Percentiles rank a stretch among this genome's conserved stretches.
These are phyloP conservation scores for Podosphaera fusca DNA, from an alignment of 2,329 filamentous ascomycete species.

Conservation along the genomic window DNA sequence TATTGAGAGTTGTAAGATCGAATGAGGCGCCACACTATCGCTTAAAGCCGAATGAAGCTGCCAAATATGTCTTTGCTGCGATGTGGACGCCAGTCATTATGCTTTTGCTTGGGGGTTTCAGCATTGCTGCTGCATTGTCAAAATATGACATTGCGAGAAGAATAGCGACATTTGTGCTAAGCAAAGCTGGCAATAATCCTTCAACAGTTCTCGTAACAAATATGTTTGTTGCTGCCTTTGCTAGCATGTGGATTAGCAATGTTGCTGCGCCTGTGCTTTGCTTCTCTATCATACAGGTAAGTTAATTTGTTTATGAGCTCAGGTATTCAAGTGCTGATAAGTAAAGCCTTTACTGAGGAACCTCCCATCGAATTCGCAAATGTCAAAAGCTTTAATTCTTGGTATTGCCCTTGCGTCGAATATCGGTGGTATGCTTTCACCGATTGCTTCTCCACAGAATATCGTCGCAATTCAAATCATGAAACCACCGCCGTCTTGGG, in stretches of 20 bases:
- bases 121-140: slow-evolving; percentile 77
- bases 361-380: slow-evolving; percentile 66
- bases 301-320: slow-evolving; percentile 6
- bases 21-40: slow-evolving; percentile 45
- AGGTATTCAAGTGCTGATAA: neutral
- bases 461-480: slow-evolving; percentile 93
- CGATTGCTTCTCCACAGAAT: slow-evolving; percentile 93
- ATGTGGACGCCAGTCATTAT: slow-evolving; percentile 99
- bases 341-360: slow-evolving; percentile 74
- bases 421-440: slow-evolving; percentile 86
- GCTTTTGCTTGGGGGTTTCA: slow-evolving; percentile 88
- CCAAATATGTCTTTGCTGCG: slow-evolving; percentile 65
- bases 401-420: slow-evolving; percentile 90
- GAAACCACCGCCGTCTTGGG: slow-evolving; percentile 77
- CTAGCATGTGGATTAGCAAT: slow-evolving; percentile 98
- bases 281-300: slow-evolving; percentile 86
- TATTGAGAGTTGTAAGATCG: slow-evolving; percentile 62
- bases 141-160: slow-evolving; percentile 97
- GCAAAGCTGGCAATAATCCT: slow-evolving; percentile 83
- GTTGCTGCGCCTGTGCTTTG: slow-evolving; percentile 91
- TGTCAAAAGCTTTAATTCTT: slow-evolving; percentile 86
- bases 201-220: slow-evolving; percentile 80
- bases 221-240: slow-evolving; percentile 95
- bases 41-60: slow-evolving; percentile 58
- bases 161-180: slow-evolving; percentile 85